phyloP scores from a whole-genome alignment of 345 rosid genomes.

The Eucalyptus curtisii region DNA sequence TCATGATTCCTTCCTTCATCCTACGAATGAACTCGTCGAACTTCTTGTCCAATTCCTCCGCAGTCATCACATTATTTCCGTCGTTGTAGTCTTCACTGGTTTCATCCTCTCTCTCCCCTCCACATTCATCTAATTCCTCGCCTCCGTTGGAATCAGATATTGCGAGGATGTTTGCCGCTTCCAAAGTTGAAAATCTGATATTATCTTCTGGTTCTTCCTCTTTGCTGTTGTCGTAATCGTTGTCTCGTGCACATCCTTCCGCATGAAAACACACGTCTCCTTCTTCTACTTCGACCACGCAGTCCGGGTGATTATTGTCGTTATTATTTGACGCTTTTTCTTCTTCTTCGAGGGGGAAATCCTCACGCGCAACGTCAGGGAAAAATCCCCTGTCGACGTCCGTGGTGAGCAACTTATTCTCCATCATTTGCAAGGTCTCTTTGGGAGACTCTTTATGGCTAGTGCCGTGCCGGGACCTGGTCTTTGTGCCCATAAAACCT shows the following conservation, averaged over 20 bases:
- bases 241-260: neutral
- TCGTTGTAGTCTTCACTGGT: neutral
- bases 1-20: constrained; percentile 62
- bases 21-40: constrained; percentile 87
- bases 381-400: neutral
- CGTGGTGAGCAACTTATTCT: neutral
- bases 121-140: neutral
- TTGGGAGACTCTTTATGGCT: neutral
- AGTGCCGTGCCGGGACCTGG: neutral
- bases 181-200: neutral
- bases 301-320: neutral
- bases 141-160: no score
- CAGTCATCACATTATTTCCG: constrained; percentile 14
- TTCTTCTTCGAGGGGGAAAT: neutral
- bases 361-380: neutral
- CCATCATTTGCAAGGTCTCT: neutral
- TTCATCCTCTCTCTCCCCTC: neutral
- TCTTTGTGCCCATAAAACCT: constrained; percentile 8
- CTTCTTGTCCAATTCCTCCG: constrained; percentile 67
- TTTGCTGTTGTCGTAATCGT: neutral
- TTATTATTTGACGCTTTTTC: neutral
- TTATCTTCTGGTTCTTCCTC: neutral
- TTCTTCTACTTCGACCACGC: neutral
- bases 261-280: neutral
- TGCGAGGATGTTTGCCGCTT: neutral